These are phyloP conservation scores for Herpetomonas samuelpessoai DNA, from an alignment of 208 protist genomes.

Conservation along the genomic window DNA sequence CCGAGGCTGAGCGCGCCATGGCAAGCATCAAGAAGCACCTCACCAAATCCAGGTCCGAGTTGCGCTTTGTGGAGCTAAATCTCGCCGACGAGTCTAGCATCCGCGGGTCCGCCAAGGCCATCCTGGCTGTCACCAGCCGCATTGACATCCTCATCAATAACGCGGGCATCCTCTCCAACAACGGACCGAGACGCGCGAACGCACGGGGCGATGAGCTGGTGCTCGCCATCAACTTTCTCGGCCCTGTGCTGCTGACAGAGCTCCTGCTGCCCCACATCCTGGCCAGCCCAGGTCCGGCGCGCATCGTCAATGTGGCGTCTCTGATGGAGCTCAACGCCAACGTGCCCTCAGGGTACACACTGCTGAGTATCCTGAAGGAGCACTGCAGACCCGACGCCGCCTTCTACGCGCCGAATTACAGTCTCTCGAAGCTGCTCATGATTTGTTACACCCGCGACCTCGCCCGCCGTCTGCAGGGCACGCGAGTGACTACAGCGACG, in stretches of 20 bases:
- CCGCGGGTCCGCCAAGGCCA: constrained; percentile 17
- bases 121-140: constrained; percentile 29
- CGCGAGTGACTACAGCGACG: constrained; percentile 15
- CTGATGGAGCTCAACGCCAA: constrained; percentile 46
- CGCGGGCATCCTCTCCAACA: constrained; percentile 30
- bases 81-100: constrained; percentile 37
- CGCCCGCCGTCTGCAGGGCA: constrained; percentile 28
- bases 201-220: constrained; percentile 39
- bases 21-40: constrained; percentile 7
- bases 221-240: constrained; percentile 55
- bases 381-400: constrained; percentile 31
- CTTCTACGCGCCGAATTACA: constrained; percentile 39
- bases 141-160: constrained; percentile 63
- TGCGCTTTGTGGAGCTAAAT: constrained; percentile 32
- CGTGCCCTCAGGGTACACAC: constrained; percentile 26
- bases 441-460: constrained; percentile 52
- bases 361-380: constrained; percentile 28
- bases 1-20: constrained; percentile 26
- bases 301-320: constrained; percentile 52
- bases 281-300: constrained; percentile 21
- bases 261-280: constrained; percentile 30
- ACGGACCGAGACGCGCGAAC: constrained; percentile 19
- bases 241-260: constrained; percentile 41
- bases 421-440: constrained; percentile 51
- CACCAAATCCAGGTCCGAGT: not conserved